Evolutionary conservation across 2,329 filamentous ascomycete species (phyloP).

Genomic region (Aspergillus sp.): DNA sequence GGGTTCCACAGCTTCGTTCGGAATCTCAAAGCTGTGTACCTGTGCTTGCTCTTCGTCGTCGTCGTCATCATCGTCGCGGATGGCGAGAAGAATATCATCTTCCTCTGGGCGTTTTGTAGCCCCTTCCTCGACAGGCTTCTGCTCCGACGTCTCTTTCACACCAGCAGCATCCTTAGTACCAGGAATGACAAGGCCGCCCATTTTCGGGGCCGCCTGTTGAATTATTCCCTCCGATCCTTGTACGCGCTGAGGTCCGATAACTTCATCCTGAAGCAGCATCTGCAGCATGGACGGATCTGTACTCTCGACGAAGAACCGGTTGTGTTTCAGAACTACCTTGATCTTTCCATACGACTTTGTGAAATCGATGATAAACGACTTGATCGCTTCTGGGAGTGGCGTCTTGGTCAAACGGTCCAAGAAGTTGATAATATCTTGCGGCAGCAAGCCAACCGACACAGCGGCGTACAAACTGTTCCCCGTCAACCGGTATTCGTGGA

Average conservation of each 20-base stretch:
- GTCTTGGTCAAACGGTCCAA: conserved; percentile 89
- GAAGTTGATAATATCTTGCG: conserved; percentile 84
- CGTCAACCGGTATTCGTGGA: conserved; percentile 92
- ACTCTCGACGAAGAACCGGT: conserved; percentile 91
- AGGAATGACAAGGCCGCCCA: conserved; percentile 85
- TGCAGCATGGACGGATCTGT: conserved; percentile 84
- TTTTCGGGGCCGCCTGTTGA: conserved; percentile 78
- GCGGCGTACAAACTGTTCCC: conserved; percentile 93
- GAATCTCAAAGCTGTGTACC: conserved; percentile 91
- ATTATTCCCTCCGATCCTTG: conserved; percentile 72
- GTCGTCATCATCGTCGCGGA: conserved; percentile 74
- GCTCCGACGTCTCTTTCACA: conserved; percentile 67
- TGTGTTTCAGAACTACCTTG: conserved; percentile 91
- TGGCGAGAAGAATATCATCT: conserved; percentile 68
- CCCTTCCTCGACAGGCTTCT: conserved; percentile 37
- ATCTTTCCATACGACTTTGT: conserved; percentile 94
- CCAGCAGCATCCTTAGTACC: conserved; percentile 92
- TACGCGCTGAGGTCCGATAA: conserved; percentile 76
- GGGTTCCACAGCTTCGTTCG: conserved; percentile 74
- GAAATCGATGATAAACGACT: conserved; percentile 75
- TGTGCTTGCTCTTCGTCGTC: conserved; percentile 74
- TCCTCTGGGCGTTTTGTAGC: conserved; percentile 47
- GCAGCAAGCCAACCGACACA: conserved; percentile 88
- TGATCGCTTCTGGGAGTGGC: conserved; percentile 76
- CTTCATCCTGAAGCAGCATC: conserved; percentile 77